A percentile compares a stretch with the other conserved stretches of the same genome.
These are phyloP conservation scores for Collariella sp. DNA, from an alignment of 495 filamentous ascomycete species.

Conservation along the genomic window DNA sequence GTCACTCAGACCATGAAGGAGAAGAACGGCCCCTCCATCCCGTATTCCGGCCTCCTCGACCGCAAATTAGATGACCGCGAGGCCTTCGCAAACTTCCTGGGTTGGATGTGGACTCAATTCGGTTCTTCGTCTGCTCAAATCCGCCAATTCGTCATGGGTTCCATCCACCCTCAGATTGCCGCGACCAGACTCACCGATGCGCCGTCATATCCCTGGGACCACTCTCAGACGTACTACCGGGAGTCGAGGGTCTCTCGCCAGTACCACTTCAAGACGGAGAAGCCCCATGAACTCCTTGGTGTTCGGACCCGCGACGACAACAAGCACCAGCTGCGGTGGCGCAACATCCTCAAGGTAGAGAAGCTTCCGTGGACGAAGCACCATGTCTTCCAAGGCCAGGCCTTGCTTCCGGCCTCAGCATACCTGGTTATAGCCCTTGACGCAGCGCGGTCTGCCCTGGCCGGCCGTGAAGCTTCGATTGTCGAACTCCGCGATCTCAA, in stretches of 20 bases:
- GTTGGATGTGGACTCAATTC: constrained; percentile 41
- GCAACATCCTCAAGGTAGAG: constrained; percentile 40
- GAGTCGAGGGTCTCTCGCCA: constrained; percentile 43
- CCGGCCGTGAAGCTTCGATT: constrained; percentile 24
- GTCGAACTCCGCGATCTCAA: constrained; percentile 34
- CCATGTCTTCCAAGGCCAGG: constrained; percentile 38
- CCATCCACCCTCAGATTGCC: constrained; percentile 20
- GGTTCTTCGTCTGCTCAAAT: constrained; percentile 21
- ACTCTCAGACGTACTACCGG: constrained; percentile 35
- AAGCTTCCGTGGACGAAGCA: constrained; percentile 34
- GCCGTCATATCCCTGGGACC: constrained; percentile 45
- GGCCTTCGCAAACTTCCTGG: constrained; percentile 40
- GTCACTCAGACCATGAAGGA: constrained; percentile 34
- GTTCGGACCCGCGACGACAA: constrained; percentile 37
- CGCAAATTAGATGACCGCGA: constrained; percentile 32
- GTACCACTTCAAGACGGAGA: constrained; percentile 31
- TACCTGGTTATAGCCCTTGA: constrained; percentile 40
- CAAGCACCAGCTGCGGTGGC: constrained; percentile 33
- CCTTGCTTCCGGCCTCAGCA: constrained; percentile 37
- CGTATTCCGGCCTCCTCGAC: constrained; percentile 35
- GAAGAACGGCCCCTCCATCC: constrained; percentile 14
- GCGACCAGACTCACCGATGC: constrained; percentile 22
- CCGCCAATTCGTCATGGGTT: constrained; percentile 29
- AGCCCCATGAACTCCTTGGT: constrained; percentile 43
- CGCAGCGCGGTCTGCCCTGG: constrained; percentile 26